phyloP scores from a whole-genome alignment of 2,329 filamentous ascomycete genomes.

The Gyromitra esculenta region DNA sequence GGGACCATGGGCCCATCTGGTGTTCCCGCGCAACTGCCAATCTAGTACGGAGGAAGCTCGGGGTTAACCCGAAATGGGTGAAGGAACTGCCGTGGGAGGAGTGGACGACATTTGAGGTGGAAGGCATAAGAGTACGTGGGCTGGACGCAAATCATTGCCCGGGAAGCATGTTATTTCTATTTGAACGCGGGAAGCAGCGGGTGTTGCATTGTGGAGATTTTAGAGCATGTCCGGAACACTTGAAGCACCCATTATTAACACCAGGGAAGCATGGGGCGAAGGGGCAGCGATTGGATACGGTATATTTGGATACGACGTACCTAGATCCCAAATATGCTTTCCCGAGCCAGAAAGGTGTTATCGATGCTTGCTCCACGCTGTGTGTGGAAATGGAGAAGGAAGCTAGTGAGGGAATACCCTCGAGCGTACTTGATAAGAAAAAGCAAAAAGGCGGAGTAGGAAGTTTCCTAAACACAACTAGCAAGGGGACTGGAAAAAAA shows the following conservation, averaged over 20 bases:
- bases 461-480: conserved; percentile 67
- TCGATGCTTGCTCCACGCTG: conserved; percentile 85
- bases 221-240: conserved; percentile 83
- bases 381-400: conserved; percentile 80
- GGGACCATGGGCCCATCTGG: conserved; percentile 94
- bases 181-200: conserved; percentile 74
- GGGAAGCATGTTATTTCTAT: conserved; percentile 91
- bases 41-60: conserved; percentile 84
- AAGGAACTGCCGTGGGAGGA: conserved; percentile 86
- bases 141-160: conserved; percentile 97
- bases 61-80: conserved; percentile 85
- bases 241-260: conserved; percentile 81
- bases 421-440: conserved; percentile 61
- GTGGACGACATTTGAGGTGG: conserved; percentile 80
- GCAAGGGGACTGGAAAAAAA: conserved; percentile 60
- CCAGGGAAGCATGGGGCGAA: conserved; percentile 69
- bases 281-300: conserved; percentile 91
- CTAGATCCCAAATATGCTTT: conserved; percentile 96
- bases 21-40: conserved; percentile 93
- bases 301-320: conserved; percentile 97
- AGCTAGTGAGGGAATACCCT: conserved; percentile 63
- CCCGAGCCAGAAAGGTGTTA: conserved; percentile 86
- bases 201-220: conserved; percentile 97
- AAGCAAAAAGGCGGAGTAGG: conserved; percentile 66
- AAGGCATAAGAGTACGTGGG: conserved; percentile 89